Conservation (phyloP, 169 alveolate genomes). For the Eimeria praecox region DNA sequence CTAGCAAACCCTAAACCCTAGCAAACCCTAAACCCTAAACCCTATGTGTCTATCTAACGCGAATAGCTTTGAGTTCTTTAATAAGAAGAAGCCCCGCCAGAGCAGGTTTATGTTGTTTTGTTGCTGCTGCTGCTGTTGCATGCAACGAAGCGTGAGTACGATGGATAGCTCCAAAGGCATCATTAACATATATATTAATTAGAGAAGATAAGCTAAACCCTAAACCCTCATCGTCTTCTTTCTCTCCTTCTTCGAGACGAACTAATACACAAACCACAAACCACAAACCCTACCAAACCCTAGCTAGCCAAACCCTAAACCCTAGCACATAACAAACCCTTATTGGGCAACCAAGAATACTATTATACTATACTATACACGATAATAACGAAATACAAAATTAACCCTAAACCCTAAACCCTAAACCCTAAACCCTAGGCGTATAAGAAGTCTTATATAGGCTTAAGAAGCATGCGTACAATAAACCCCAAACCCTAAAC, state of each 20-base stretch:
- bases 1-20: not conserved
- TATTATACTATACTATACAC: too few relatives aligned
- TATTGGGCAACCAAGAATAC: too few relatives aligned
- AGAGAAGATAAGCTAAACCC: slow-evolving; percentile 84
- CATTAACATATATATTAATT: slow-evolving; percentile 98
- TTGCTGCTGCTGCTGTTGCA: slow-evolving; percentile 88
- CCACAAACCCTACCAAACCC: too few relatives aligned
- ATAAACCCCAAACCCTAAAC: slow-evolving; percentile 13
- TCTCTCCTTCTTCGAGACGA: slow-evolving; percentile 69
- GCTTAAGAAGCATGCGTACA: too few relatives aligned
- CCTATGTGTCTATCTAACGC: not conserved
- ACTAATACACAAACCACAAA: slow-evolving; percentile 5
- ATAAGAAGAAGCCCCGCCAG: slow-evolving; percentile 98
- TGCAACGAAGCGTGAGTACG: slow-evolving; percentile 98
- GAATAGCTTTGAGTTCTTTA: slow-evolving; percentile 93
- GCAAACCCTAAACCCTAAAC: not conserved
- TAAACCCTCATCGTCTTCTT: slow-evolving; percentile 76
- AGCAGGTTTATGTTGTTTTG: slow-evolving; percentile 82
- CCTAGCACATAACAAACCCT: too few relatives aligned
- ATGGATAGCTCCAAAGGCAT: slow-evolving; percentile 99
- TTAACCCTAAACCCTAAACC: too few relatives aligned
- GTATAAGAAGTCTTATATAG: too few relatives aligned
- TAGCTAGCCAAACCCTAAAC: too few relatives aligned
- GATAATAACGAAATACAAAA: too few relatives aligned
- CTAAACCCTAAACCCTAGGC: too few relatives aligned